phyloP scores from a whole-genome alignment of 495 filamentous ascomycete species.

The Amphirosellinia nigrospora region DNA sequence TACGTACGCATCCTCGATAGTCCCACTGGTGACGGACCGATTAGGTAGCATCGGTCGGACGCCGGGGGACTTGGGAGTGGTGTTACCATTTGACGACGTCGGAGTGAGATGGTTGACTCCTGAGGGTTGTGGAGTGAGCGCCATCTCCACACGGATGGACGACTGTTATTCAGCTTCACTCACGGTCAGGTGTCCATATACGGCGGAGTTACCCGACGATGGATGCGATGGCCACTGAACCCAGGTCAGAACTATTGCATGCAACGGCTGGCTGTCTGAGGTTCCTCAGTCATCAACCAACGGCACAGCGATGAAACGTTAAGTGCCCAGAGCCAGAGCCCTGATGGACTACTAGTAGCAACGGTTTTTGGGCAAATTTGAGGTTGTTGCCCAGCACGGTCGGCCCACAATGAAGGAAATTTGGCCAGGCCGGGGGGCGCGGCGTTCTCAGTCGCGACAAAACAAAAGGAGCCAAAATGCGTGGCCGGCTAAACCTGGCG shows the following conservation, averaged over 20 bases:
- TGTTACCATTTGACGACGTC: slow-evolving; percentile 36
- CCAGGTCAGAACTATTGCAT: slow-evolving; percentile 2
- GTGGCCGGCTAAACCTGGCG: slow-evolving; percentile 14
- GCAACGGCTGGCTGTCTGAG: neutral
- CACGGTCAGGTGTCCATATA: slow-evolving; percentile 34
- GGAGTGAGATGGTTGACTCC: slow-evolving; percentile 40
- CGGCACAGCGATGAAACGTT: slow-evolving; percentile 6
- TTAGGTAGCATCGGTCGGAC: slow-evolving; percentile 64
- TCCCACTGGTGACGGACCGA: slow-evolving; percentile 70
- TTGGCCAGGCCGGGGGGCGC: slow-evolving; percentile 24
- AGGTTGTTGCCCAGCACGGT: slow-evolving; percentile 22
- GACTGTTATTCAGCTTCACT: slow-evolving; percentile 25
- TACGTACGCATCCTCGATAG: slow-evolving; percentile 87
- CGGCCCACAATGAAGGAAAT: slow-evolving; percentile 24
- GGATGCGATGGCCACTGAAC: slow-evolving; percentile 1
- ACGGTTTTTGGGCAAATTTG: slow-evolving; percentile 21
- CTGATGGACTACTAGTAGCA: neutral
- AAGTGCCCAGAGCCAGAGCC: neutral
- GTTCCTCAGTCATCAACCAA: neutral
- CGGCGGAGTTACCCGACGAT: slow-evolving; percentile 13
- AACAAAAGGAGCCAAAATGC: slow-evolving; percentile 21
- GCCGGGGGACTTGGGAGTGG: slow-evolving; percentile 35
- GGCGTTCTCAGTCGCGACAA: slow-evolving; percentile 16
- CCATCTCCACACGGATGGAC: slow-evolving; percentile 41
- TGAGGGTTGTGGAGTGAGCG: slow-evolving; percentile 39